Evolutionary conservation across 345 rosid species (phyloP).

Genomic region (Eucalyptus coolabah): DNA sequence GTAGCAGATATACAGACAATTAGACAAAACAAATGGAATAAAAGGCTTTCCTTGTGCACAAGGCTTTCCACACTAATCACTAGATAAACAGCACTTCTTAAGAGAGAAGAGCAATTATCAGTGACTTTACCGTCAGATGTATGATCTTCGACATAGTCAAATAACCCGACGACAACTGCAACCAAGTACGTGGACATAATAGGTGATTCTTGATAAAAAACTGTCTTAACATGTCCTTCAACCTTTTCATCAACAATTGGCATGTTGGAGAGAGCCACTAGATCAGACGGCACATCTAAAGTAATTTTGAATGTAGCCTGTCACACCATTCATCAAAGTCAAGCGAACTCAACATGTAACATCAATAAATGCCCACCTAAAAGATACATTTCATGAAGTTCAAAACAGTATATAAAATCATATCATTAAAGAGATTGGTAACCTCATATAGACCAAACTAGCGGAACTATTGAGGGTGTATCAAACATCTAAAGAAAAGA

Average conservation of each 20-base stretch:
- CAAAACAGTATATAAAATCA: neutral
- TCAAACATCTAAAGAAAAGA: neutral
- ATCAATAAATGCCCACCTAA: neutral
- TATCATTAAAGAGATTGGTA: neutral
- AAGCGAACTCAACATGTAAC: neutral
- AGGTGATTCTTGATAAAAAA: constrained; percentile 78
- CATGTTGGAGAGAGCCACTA: constrained; percentile 94
- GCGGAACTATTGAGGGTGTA: neutral
- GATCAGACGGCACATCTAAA: constrained; percentile 66
- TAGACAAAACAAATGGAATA: neutral
- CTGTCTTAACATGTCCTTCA: constrained; percentile 49
- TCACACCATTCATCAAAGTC: neutral
- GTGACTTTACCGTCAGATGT: constrained; percentile 66
- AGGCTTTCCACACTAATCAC: neutral
- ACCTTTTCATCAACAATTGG: constrained; percentile 60
- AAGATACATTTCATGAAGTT: neutral
- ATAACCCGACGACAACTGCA: constrained; percentile 85
- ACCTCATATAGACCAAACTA: neutral
- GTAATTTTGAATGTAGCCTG: constrained; percentile 96
- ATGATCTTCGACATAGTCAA: constrained; percentile 79
- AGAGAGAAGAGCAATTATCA: neutral
- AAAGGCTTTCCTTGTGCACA: neutral
- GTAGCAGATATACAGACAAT: neutral
- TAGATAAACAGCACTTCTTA: neutral
- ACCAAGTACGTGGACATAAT: constrained; percentile 96